Conservation (phyloP, 495 filamentous ascomycete species). For the Hyaloscypha variabilis region DNA sequence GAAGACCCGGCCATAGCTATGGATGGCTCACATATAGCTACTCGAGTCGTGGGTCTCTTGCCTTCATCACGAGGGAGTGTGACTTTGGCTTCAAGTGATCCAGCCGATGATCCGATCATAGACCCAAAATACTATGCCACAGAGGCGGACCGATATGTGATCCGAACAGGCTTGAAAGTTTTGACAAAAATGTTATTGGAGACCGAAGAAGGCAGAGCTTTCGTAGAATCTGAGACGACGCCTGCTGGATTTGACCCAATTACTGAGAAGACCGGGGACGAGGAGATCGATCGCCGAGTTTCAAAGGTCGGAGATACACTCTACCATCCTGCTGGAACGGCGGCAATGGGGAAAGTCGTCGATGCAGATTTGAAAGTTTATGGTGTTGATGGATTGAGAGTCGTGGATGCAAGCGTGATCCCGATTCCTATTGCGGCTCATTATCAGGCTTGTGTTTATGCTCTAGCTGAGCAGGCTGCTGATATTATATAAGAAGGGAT, state of each 20-base stretch:
- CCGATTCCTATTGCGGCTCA: conserved; percentile 46
- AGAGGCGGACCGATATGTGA: conserved; percentile 45
- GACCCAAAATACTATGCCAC: conserved; percentile 47
- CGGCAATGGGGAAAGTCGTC: conserved; percentile 50
- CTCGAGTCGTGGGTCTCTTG: conserved; percentile 34
- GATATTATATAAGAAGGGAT: no score
- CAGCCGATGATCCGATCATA: conserved; percentile 44
- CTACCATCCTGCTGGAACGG: conserved; percentile 61
- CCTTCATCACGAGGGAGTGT: conserved; percentile 43
- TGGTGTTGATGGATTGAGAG: conserved; percentile 54
- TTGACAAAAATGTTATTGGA: conserved; percentile 51
- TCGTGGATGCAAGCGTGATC: conserved; percentile 63
- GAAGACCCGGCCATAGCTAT: conserved; percentile 30
- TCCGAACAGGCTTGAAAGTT: conserved; percentile 39
- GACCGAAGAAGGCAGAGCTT: conserved; percentile 43
- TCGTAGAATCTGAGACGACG: conserved; percentile 46
- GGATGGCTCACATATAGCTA: conserved; percentile 43
- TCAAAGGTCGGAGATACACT: conserved; percentile 45
- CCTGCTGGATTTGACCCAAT: conserved; percentile 46
- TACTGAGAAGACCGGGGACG: conserved; percentile 38
- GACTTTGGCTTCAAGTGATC: conserved; percentile 38
- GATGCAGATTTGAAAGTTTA: conserved; percentile 58
- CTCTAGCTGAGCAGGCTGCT: conserved; percentile 63
- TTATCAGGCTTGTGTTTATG: conserved; percentile 43
- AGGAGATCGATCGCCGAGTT: conserved; percentile 49